Percentiles rank a stretch among this genome's conserved stretches.
phyloP scores from a whole-genome alignment of 768 basidiomycete species.

The Tricholoma saponaceum region DNA sequence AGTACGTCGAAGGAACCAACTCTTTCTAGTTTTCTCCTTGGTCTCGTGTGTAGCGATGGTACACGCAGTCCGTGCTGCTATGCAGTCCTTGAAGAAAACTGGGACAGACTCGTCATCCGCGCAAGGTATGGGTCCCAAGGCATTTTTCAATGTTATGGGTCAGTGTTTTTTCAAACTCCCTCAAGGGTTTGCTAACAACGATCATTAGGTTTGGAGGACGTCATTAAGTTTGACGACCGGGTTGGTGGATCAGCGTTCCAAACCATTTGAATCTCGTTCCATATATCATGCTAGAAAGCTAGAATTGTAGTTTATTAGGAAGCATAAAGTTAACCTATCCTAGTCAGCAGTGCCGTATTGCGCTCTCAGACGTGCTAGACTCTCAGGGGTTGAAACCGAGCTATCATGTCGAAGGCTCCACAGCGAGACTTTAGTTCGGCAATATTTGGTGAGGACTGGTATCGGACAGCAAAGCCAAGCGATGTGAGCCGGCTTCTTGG shows the following conservation, averaged over 20 bases:
- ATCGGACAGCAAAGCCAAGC: too few species aligned
- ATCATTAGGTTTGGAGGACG: conserved; percentile 44
- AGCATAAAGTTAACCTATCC: too few species aligned
- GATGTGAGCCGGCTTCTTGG: too few species aligned
- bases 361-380: too few species aligned
- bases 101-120: conserved; percentile 63
- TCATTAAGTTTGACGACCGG: conserved; percentile 48
- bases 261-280: conserved; percentile 31
- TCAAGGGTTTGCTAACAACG: background rate
- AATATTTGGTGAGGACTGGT: too few species aligned
- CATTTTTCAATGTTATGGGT: conserved; percentile 80
- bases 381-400: too few species aligned
- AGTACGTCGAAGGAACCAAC: background rate
- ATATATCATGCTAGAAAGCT: background rate
- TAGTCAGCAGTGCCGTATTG: too few species aligned
- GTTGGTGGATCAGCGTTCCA: conserved; percentile 61
- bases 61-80: conserved; percentile 75
- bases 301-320: too few species aligned
- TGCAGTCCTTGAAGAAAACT: conserved; percentile 71
- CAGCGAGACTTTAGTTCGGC: too few species aligned
- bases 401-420: too few species aligned
- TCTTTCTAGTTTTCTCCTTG: conserved; percentile 59
- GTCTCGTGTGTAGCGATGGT: conserved; percentile 75
- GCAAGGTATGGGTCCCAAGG: conserved; percentile 71
- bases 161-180: conserved; percentile 11